These are phyloP conservation scores for Amanita fuliginea DNA, from an alignment of 768 basidiomycete genomes.

Conservation along the genomic window DNA sequence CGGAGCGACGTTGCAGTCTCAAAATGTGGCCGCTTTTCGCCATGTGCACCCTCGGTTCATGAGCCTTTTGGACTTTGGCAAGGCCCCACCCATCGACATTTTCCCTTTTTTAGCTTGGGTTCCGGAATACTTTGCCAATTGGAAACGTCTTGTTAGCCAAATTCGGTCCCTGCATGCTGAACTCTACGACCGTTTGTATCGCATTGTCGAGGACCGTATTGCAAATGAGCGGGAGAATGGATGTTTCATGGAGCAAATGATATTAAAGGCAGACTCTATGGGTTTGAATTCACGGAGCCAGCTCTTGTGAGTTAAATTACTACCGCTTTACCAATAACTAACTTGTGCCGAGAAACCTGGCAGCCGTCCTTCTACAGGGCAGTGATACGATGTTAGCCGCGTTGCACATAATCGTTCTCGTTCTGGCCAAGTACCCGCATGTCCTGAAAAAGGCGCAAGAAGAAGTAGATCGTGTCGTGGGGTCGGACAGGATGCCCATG, in stretches of 20 bases:
- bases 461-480: conserved; percentile 16
- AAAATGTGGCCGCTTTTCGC: conserved; percentile 16
- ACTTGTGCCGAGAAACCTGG: conserved; percentile 15
- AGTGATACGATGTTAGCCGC: conserved; percentile 18
- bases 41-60: conserved; percentile 16
- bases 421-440: background rate
- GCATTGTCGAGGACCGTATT: conserved; percentile 14
- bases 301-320: conserved; percentile 11
- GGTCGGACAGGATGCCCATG: conserved; percentile 11
- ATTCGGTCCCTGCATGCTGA: conserved; percentile 15
- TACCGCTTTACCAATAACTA: background rate
- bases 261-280: conserved; percentile 12
- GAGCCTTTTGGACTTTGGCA: conserved; percentile 18
- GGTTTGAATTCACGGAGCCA: conserved; percentile 14
- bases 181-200: conserved; percentile 18
- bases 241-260: conserved; percentile 20
- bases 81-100: conserved; percentile 23
- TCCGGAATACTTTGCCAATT: conserved; percentile 22
- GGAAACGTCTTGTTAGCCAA: conserved; percentile 19
- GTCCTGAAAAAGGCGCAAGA: conserved; percentile 9
- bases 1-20: conserved; percentile 15
- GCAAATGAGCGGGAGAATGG: conserved; percentile 15
- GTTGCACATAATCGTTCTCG: conserved; percentile 12
- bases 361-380: conserved; percentile 19
- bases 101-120: conserved; percentile 20